These are phyloP conservation scores for Coemansia guatemalensis DNA, from an alignment of 192 early-diverging fungal species.

Conservation along the genomic window DNA sequence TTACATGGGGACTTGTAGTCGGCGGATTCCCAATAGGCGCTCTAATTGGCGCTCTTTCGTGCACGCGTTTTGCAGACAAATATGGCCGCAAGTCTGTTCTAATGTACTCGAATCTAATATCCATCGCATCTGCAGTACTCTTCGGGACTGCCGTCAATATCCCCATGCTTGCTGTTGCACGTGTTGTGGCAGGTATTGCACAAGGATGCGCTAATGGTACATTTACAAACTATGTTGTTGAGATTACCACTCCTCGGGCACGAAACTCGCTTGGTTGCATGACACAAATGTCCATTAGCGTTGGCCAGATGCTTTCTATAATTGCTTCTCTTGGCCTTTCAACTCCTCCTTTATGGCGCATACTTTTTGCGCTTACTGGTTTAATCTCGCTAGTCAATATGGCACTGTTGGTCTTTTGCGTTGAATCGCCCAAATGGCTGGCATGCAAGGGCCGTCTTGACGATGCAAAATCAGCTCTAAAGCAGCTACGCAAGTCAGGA, in stretches of 20 bases:
- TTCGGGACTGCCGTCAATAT: constrained; percentile 58
- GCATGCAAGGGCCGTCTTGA: constrained; percentile 55
- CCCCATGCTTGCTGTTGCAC: constrained; percentile 62
- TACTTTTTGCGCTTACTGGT: constrained; percentile 60
- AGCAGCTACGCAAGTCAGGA: constrained; percentile 50
- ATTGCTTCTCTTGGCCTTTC: constrained; percentile 59
- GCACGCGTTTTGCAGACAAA: constrained; percentile 53
- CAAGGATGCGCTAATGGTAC: constrained; percentile 62
- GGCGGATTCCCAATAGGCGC: constrained; percentile 61
- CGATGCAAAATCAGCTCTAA: constrained; percentile 53
- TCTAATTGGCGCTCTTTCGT: constrained; percentile 60
- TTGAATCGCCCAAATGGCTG: constrained; percentile 77
- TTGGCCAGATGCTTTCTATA: constrained; percentile 71
- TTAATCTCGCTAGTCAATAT: constrained; percentile 55
- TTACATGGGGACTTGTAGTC: constrained; percentile 54
- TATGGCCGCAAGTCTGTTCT: constrained; percentile 65
- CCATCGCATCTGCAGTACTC: constrained; percentile 59
- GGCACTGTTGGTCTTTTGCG: constrained; percentile 59
- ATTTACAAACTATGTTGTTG: constrained; percentile 68
- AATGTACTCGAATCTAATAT: constrained; percentile 63
- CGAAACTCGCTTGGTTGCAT: constrained; percentile 67
- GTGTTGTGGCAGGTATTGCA: constrained; percentile 67
- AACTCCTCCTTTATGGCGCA: constrained; percentile 67
- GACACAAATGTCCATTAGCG: constrained; percentile 69
- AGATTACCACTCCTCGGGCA: constrained; percentile 68